Percentiles rank a stretch among this genome's conserved stretches.
Conservation (phyloP, 371 early-diverging fungal genomes). For the Mortierella sp. region DNA sequence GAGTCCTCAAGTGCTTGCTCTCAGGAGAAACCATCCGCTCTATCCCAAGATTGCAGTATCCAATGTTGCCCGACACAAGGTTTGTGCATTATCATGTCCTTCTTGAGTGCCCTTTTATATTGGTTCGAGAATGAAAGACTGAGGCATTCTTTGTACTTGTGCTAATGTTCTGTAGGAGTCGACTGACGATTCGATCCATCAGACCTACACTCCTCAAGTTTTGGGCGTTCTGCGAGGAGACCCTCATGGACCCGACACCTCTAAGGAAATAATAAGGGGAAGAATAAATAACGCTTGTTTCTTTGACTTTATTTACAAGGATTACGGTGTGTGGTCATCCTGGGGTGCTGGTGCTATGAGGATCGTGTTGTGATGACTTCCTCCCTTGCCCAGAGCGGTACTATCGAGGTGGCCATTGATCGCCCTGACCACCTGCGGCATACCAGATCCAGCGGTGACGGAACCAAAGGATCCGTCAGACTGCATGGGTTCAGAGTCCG, state of each 20-base stretch:
- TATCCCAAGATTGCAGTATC: conserved; percentile 71
- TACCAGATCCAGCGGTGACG: neutral
- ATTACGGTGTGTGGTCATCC: neutral
- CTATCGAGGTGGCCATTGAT: neutral
- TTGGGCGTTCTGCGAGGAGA: conserved; percentile 51
- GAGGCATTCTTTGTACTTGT: neutral
- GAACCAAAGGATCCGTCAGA: neutral
- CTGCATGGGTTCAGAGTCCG: neutral
- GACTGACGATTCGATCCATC: conserved; percentile 41
- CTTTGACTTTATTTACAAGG: neutral
- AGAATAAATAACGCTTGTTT: neutral
- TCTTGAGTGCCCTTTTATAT: neutral
- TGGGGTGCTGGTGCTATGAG: neutral
- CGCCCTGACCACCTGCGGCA: neutral
- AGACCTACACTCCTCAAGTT: conserved; percentile 37
- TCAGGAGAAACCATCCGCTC: conserved; percentile 73
- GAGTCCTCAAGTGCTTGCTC: conserved; percentile 69
- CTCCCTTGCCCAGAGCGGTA: neutral
- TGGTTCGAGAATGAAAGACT: too few species aligned
- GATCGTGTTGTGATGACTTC: neutral
- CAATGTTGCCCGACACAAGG: conserved; percentile 74
- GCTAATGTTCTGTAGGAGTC: conserved; percentile 12
- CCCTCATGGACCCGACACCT: conserved; percentile 11
- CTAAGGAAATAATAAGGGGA: neutral
- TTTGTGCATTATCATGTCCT: conserved; percentile 15